Evolutionary conservation across 2,329 filamentous ascomycete species (phyloP).

Genomic region (Calonectria crousiana): DNA sequence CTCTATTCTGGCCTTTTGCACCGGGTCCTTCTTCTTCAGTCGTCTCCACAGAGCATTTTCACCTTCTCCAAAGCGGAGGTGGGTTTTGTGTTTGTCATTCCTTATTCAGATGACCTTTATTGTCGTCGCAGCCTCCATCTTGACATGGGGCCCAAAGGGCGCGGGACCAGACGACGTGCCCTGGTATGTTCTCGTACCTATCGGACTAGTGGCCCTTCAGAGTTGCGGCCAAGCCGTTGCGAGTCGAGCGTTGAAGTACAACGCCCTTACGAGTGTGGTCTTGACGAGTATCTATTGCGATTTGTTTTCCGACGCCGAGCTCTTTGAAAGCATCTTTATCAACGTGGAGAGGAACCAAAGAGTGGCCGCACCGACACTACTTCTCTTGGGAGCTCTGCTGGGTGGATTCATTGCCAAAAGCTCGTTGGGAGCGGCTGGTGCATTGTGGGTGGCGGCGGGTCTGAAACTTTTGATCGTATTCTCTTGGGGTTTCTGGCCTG

Average conservation of each 20-base stretch:
- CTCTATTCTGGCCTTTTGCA: constrained; percentile 77
- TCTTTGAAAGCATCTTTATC: constrained; percentile 53
- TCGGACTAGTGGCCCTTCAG: constrained; percentile 81
- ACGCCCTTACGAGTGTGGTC: constrained; percentile 81
- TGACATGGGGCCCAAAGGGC: constrained; percentile 60
- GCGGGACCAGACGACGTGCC: constrained; percentile 57
- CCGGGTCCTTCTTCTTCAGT: constrained; percentile 79
- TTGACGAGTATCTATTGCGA: constrained; percentile 87
- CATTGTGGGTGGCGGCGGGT: constrained; percentile 70
- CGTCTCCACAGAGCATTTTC: constrained; percentile 74
- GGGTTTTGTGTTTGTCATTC: constrained; percentile 74
- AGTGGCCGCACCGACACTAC: constrained; percentile 60
- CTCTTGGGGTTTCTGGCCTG: constrained; percentile 73
- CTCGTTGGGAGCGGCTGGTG: constrained; percentile 61
- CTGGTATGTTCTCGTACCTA: constrained; percentile 74
- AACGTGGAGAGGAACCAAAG: constrained; percentile 66
- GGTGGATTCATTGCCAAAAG: constrained; percentile 65
- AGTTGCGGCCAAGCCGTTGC: constrained; percentile 83
- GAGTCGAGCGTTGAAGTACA: constrained; percentile 76
- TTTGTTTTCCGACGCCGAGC: constrained; percentile 73
- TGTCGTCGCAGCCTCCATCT: constrained; percentile 64
- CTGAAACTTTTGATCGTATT: constrained; percentile 69
- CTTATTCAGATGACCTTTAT: constrained; percentile 64
- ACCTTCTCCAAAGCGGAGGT: constrained; percentile 65
- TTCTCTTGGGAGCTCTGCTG: constrained; percentile 62